Conservation (phyloP, 768 basidiomycete species). For the Mycena galopus region DNA sequence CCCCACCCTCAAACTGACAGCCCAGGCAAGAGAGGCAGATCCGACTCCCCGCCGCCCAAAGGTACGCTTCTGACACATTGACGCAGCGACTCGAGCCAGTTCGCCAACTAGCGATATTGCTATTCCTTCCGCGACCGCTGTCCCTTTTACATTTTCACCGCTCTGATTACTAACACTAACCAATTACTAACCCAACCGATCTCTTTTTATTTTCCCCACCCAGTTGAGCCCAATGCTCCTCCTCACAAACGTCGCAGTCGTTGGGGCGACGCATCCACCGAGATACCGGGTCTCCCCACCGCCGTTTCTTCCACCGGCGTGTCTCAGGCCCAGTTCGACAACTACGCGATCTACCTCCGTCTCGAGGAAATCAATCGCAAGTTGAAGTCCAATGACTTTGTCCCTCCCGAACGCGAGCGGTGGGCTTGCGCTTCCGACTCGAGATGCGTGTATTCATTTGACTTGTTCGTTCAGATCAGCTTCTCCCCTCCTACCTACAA, state of each 20-base stretch:
- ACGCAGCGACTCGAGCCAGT: conserved; percentile 52
- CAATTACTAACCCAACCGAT: conserved; percentile 56
- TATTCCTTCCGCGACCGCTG: conserved; percentile 35
- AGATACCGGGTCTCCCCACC: conserved; percentile 93
- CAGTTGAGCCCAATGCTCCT: conserved; percentile 87
- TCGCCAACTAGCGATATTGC: conserved; percentile 48
- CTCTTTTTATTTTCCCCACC: conserved; percentile 29
- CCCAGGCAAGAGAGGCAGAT: conserved; percentile 72
- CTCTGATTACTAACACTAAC: conserved; percentile 67
- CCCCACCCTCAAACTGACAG: conserved; percentile 73
- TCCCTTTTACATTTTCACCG: conserved; percentile 54
- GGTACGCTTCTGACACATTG: conserved; percentile 70
- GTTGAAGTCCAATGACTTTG: conserved; percentile 91
- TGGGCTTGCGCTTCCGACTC: conserved; percentile 46
- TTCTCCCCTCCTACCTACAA: conserved; percentile 99
- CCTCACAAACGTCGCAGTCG: conserved; percentile 96
- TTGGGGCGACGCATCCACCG: conserved; percentile 95
- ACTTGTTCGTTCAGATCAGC: conserved; percentile 71
- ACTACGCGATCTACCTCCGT: conserved; percentile 95
- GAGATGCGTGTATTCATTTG: conserved; percentile 44
- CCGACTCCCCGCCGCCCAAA: conserved; percentile 76
- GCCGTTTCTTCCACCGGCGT: conserved; percentile 95
- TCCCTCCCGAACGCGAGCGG: conserved; percentile 96
- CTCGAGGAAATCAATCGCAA: conserved; percentile 98
- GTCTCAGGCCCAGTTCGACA: conserved; percentile 95